Evolutionary conservation across 192 early-diverging fungal genomes (phyloP).

Genomic region (Phycomyces nitens): DNA sequence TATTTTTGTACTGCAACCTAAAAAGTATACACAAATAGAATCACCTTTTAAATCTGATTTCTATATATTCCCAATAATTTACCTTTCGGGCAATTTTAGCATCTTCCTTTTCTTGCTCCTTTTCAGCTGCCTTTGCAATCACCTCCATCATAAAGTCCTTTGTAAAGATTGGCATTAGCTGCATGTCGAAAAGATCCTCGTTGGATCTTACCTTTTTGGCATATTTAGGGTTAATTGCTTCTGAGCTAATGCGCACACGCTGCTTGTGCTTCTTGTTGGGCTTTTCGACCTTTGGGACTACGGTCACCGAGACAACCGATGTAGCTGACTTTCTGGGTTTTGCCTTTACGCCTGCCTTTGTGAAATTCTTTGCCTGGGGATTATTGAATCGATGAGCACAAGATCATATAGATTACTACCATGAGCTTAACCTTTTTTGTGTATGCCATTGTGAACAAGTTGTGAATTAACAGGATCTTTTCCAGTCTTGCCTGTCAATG

Average conservation of each 20-base stretch:
- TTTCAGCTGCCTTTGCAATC: neutral
- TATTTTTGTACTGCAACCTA: neutral
- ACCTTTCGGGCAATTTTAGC: neutral
- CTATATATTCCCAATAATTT: neutral
- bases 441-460: neutral
- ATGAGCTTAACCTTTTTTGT: neutral
- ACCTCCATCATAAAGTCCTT: neutral
- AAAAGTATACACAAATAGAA: neutral
- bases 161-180: neutral
- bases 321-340: neutral
- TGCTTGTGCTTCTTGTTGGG: neutral
- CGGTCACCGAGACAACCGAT: neutral
- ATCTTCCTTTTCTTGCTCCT: neutral
- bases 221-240: neutral
- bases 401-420: neutral
- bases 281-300: neutral
- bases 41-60: too few species aligned
- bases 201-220: neutral
- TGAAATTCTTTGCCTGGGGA: neutral
- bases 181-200: neutral
- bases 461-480: neutral
- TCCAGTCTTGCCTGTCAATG: neutral
- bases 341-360: slow-evolving; percentile 1
- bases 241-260: neutral
- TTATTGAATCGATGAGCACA: neutral